Base-by-base conservation (phyloP, 768 basidiomycete species). In the Tulasnella sp. region DNA sequence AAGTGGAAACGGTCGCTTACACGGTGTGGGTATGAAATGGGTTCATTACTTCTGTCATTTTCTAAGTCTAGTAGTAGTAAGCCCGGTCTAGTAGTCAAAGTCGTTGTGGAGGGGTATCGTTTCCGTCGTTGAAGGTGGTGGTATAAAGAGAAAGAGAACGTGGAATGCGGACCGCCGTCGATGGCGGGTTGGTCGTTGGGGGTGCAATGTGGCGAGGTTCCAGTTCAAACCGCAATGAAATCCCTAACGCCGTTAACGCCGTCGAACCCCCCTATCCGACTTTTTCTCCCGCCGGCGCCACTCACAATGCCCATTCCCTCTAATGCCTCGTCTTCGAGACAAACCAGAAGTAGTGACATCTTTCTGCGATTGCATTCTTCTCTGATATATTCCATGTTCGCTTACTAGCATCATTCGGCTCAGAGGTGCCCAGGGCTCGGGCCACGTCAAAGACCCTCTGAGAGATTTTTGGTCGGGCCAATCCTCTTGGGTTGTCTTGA, bases 11-110 rank as follows among this genome's bases (percentile, higher is more conserved):
- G 40, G 60, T 72, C 18, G 58, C 79, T 18, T 41, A 80, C 79
- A 80, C 74, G 74, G 79, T 74, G 72, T 80, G 74, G 37, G 72
- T 40, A 80, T 80, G 72, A 73, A 75, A 80, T 54, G 79, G 40
- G 72, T 74, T 75, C 72, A 80, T 44, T 75, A 80, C 79, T 42
- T 69, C 79, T 42, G 79, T 80, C 79, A 80, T 74, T 6, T 37
- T 74, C 28, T 72, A 42, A 64, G 77, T 64, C 77, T 64, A 78
- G 77, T 64, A 48, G 46, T 42, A 48, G 46, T 42, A 75, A 42
- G 24, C 64, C 74, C n/a, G 14, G 74, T 75, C 74, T 42, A 75
- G 74, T 69, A 75, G 74, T 22, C n/a, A 42, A 42, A 24, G 41
- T 75, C 74, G 74, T 75, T 41, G 73, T 41, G 41, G 74, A 12